Base-by-base conservation (phyloP, 2,329 filamentous ascomycete species). In the Aureobasidium sp. region DNA sequence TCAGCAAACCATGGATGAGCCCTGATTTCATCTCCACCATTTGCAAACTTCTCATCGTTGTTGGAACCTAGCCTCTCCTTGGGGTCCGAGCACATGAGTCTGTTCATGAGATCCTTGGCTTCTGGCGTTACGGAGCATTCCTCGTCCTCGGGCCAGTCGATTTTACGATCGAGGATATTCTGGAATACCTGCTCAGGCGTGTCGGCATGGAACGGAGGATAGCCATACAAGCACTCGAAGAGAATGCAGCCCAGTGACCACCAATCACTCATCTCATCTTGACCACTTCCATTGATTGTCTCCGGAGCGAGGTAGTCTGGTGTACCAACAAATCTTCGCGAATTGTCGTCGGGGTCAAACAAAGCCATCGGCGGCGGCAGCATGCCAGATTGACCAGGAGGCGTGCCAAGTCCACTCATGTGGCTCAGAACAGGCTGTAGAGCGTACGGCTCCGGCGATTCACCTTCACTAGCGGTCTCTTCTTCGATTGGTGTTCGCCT, bases 241-340 rank as follows among this genome's bases (percentile, higher is more conserved):
- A 97, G 79, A 68, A 99, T 97, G 73, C 95, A 99, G 0, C 94
- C 94, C n/a, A 99, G 82, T 26, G 94, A 97, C 94, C 94, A 99
- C 94, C 94, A 99, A 85, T 99, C 94, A 72, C 94, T 97, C 67
- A 93, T 94, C 74, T 97, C 93, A 71, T 99, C 94, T 74, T 99
- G 94, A 1, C 93, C 92, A 67, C 92, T 87, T 55, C 95, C 94
- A 67, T 91, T 92, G 71, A 99, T 96, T 0, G 95, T 99, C 73
- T 99, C 95, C 0, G 94, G 94, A 0, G 94, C 94, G 15, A 99
- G 83, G 72, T 99, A 99, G 74, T 99, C 94, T 0, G 94, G 94
- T 0, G 94, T 99, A 36, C 94, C 94, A 9, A 99, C 94, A 69
- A 99, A 99, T 43, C 91, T 87, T 60, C 94, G 86, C 71, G 90